A percentile compares a stretch with the other conserved stretches of the same genome.
Evolutionary conservation across 305 asterid species (phyloP).

Genomic region (Fraxinus albicans): DNA sequence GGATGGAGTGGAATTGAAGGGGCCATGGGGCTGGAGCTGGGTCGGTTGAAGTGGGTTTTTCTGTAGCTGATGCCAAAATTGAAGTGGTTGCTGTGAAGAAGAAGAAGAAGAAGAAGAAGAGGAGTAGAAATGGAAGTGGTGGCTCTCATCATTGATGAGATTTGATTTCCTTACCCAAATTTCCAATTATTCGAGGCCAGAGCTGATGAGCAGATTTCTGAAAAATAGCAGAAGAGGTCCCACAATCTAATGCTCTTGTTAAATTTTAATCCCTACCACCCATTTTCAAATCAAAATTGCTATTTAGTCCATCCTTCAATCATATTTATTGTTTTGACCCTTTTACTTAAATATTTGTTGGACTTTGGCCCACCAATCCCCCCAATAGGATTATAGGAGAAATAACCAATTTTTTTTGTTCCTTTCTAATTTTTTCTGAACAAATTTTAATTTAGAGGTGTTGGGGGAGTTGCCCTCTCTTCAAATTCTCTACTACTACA

Average conservation of each 20-base stretch:
- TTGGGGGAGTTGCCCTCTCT: too few species aligned
- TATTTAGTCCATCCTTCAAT: too few species aligned
- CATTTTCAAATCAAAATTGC: too few species aligned
- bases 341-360: not conserved
- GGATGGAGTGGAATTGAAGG: constrained; percentile 72
- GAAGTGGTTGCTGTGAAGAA: not conserved
- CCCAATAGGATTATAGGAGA: too few species aligned
- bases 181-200: not conserved
- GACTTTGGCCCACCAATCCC: not conserved
- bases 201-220: not conserved
- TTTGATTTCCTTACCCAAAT: not conserved
- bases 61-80: not conserved
- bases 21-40: constrained; percentile 77
- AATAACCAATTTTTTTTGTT: too few species aligned
- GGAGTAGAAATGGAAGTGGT: not conserved
- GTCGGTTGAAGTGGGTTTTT: not conserved
- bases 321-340: too few species aligned
- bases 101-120: not conserved
- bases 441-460: too few species aligned
- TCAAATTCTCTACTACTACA: too few species aligned
- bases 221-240: not conserved
- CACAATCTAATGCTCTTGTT: not conserved
- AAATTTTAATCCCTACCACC: not conserved
- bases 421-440: too few species aligned
- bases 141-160: not conserved